Conservation (phyloP, 345 rosid species). For the Gossypium anomalum region DNA sequence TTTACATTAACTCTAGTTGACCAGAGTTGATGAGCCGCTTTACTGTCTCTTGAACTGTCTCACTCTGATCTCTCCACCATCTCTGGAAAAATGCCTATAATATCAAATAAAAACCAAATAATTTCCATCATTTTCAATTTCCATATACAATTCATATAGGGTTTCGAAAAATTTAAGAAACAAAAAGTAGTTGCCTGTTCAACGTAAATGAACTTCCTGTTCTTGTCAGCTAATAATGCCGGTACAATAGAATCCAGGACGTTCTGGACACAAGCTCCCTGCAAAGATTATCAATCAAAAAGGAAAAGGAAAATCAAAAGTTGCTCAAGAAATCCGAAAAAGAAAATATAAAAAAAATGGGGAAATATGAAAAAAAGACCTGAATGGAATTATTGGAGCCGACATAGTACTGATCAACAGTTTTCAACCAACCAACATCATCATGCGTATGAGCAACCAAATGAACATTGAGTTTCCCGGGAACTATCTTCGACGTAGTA, state of each 20-base stretch:
- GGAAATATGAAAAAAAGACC: constrained; percentile 16
- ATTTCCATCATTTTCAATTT: background rate
- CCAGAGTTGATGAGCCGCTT: constrained; percentile 39
- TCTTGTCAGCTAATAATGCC: constrained; percentile 45
- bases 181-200: constrained; percentile 34
- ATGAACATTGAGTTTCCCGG: constrained; percentile 54
- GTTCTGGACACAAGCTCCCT: constrained; percentile 55
- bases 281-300: constrained; percentile 14
- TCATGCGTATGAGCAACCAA: constrained; percentile 56
- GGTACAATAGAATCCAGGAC: constrained; percentile 50
- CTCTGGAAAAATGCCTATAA: constrained; percentile 53
- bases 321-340: background rate
- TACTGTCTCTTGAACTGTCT: constrained; percentile 27
- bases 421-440: constrained; percentile 62
- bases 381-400: constrained; percentile 59
- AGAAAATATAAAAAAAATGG: no score
- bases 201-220: constrained; percentile 51
- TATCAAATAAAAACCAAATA: background rate
- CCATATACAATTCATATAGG: background rate
- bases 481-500: constrained; percentile 33
- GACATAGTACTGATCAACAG: constrained; percentile 55
- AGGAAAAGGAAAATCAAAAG: background rate
- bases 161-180: background rate
- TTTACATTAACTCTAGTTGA: constrained; percentile 51
- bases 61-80: constrained; percentile 58